phyloP scores from a whole-genome alignment of 2,329 filamentous ascomycete species.

The Trichoderma breve region DNA sequence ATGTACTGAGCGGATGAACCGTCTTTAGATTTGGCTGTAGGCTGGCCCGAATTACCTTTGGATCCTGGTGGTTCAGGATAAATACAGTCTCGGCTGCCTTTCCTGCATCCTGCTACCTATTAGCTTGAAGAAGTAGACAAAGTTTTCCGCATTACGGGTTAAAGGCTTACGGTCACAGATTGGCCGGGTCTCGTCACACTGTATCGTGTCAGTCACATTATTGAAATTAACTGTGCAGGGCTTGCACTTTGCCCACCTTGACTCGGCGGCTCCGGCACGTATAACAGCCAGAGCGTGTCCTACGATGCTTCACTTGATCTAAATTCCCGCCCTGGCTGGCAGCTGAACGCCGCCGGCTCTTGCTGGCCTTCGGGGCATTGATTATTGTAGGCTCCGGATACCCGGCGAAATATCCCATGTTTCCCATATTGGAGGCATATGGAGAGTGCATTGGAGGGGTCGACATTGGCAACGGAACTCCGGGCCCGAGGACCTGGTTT shows the following conservation, averaged over 20 bases:
- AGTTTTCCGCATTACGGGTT: constrained; percentile 7
- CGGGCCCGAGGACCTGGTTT: constrained; percentile 38
- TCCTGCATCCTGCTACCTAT: constrained; percentile 70
- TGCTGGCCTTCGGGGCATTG: constrained; percentile 47
- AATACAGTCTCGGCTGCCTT: constrained; percentile 84
- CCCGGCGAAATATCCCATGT: constrained; percentile 46
- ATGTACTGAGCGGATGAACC: constrained; percentile 38
- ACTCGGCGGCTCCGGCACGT: constrained; percentile 88
- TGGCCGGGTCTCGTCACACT: constrained; percentile 90
- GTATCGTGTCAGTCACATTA: constrained; percentile 17
- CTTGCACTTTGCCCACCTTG: constrained; percentile 53
- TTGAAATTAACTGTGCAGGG: not conserved
- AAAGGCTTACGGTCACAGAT: constrained; percentile 69
- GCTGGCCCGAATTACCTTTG: constrained; percentile 34
- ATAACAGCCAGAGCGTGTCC: constrained; percentile 89
- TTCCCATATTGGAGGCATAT: constrained; percentile 41
- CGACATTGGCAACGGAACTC: constrained; percentile 30
- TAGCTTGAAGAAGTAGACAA: constrained; percentile 8
- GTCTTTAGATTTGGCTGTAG: constrained; percentile 39
- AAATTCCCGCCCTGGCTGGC: constrained; percentile 42
- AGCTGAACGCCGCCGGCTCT: constrained; percentile 51
- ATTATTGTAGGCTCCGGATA: constrained; percentile 51
- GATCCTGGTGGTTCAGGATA: constrained; percentile 70
- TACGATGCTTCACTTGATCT: constrained; percentile 83
- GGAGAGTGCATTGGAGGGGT: constrained; percentile 38